Percentiles rank a stretch among this genome's conserved stretches.
Evolutionary conservation across 768 basidiomycete genomes (phyloP).

Genomic region (Mycena sanguinolenta): DNA sequence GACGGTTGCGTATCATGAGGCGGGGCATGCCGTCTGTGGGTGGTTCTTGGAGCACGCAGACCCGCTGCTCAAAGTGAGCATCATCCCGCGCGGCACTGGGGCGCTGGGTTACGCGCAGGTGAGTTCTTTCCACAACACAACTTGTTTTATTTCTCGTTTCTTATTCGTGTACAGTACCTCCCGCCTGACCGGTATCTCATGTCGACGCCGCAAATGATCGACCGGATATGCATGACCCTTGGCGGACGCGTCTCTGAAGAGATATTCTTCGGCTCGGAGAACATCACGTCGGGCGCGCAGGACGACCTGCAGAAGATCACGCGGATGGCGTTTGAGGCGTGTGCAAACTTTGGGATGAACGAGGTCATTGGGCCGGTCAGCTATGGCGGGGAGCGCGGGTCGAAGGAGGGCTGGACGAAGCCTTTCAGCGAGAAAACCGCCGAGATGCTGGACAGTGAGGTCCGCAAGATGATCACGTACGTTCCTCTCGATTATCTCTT

Average conservation of each 20-base stretch:
- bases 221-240: conserved; percentile 98
- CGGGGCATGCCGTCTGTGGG: conserved; percentile 97
- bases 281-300: conserved; percentile 98
- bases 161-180: conserved; percentile 73
- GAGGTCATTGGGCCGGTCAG: conserved; percentile 94
- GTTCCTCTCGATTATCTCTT: conserved; percentile 20
- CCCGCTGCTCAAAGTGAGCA: conserved; percentile 96
- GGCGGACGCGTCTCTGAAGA: conserved; percentile 99
- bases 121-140: conserved; percentile 38
- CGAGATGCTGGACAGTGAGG: conserved; percentile 91
- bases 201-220: conserved; percentile 93
- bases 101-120: conserved; percentile 97
- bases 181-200: conserved; percentile 96
- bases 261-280: conserved; percentile 92
- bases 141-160: conserved; percentile 8
- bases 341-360: conserved; percentile 98
- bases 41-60: conserved; percentile 99
- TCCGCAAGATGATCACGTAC: conserved; percentile 95
- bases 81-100: conserved; percentile 96
- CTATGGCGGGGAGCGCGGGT: conserved; percentile 89
- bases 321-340: conserved; percentile 96
- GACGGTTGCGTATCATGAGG: conserved; percentile 99
- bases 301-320: conserved; percentile 99
- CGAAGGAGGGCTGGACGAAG: conserved; percentile 93
- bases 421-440: conserved; percentile 98